Conservation (phyloP, 495 filamentous ascomycete species). For the Aspergillus cavernicola region DNA sequence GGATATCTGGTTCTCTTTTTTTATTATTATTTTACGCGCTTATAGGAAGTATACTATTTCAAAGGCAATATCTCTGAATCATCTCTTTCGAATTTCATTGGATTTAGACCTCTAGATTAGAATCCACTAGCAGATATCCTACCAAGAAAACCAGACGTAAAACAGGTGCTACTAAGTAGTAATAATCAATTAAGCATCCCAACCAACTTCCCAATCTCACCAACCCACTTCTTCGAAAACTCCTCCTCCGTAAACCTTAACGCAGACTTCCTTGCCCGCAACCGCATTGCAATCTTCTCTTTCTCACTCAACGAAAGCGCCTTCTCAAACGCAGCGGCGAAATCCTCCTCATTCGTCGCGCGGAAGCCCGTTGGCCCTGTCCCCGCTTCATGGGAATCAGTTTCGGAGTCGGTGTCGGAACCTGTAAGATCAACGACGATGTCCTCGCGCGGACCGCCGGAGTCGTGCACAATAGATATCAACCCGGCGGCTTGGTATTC, state of each 20-base stretch:
- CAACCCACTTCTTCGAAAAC: slow-evolving; percentile 72
- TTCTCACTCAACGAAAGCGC: slow-evolving; percentile 62
- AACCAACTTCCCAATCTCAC: slow-evolving; percentile 68
- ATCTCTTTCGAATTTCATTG: too few species aligned
- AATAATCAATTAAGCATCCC: slow-evolving; percentile 31
- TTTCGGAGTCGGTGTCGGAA: neutral
- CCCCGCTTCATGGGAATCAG: slow-evolving; percentile 28
- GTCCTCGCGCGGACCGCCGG: slow-evolving; percentile 86
- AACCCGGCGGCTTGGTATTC: slow-evolving; percentile 96
- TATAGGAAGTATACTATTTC: neutral
- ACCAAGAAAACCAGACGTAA: neutral
- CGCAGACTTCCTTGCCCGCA: slow-evolving; percentile 69
- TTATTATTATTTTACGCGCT: neutral
- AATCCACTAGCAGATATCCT: neutral
- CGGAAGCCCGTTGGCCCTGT: slow-evolving; percentile 82
- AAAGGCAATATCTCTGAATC: too few species aligned
- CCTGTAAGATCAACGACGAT: slow-evolving; percentile 68
- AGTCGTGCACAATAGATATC: slow-evolving; percentile 86
- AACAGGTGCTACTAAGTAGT: too few species aligned
- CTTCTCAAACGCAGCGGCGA: slow-evolving; percentile 71
- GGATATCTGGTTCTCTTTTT: neutral
- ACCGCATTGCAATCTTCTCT: slow-evolving; percentile 68
- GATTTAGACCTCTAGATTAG: neutral
- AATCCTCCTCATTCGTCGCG: slow-evolving; percentile 70
- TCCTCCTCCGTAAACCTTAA: slow-evolving; percentile 82